phyloP scores from a whole-genome alignment of 805 yeast species.

The Yamadazyma sp. region DNA sequence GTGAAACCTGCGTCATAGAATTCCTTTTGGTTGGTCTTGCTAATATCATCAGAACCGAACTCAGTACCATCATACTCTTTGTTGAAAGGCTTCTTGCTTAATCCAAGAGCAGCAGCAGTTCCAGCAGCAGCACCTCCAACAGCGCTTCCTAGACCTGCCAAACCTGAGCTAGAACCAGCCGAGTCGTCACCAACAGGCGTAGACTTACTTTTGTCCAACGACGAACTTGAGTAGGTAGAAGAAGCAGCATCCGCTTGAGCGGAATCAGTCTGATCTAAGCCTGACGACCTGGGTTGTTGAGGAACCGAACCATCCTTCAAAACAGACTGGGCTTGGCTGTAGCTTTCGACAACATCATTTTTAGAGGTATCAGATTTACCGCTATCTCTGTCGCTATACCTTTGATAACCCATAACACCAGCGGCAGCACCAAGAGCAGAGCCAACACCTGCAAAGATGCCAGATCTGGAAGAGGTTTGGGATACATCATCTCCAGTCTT shows the following conservation, averaged over 20 bases:
- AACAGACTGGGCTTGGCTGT: not conserved
- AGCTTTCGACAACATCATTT: constrained; percentile 5
- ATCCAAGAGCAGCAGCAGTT: constrained; percentile 14
- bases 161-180: not conserved
- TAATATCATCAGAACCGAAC: not conserved
- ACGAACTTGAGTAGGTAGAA: not conserved
- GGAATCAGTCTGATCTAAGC: not conserved
- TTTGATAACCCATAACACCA: constrained; percentile 10
- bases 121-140: constrained; percentile 13
- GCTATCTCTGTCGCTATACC: constrained; percentile 2
- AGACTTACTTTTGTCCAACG: not conserved
- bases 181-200: not conserved
- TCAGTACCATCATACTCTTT: constrained; percentile 8
- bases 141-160: not conserved
- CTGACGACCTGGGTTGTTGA: not conserved
- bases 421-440: constrained; percentile 13
- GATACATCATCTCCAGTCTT: not conserved
- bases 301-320: not conserved
- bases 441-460: constrained; percentile 14
- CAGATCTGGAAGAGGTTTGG: constrained; percentile 4
- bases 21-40: constrained; percentile 5
- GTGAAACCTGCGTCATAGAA: constrained; percentile 12
- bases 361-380: constrained; percentile 7
- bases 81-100: constrained; percentile 10
- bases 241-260: not conserved